Percentiles rank a stretch among this genome's conserved stretches.
These are phyloP conservation scores for Eucalyptus urophylla DNA, from an alignment of 345 rosid species.

Conservation along the genomic window DNA sequence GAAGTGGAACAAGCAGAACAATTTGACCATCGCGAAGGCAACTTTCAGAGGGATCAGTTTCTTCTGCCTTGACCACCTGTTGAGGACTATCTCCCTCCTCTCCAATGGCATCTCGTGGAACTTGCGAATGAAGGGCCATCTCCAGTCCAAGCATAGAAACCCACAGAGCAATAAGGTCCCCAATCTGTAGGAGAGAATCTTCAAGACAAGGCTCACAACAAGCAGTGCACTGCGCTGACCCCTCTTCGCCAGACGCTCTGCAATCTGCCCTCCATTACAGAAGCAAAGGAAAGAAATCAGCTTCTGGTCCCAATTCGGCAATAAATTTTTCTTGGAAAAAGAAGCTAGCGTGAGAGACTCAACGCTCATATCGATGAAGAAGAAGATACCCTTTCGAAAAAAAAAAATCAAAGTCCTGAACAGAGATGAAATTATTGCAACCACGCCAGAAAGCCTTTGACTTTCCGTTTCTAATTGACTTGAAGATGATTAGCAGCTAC, in stretches of 20 bases:
- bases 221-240: constrained; percentile 18
- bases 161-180: constrained; percentile 72
- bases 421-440: background rate
- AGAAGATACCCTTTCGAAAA: background rate
- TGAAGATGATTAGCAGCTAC: background rate
- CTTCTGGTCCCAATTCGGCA: background rate
- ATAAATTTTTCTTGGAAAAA: background rate
- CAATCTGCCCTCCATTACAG: constrained; percentile 32
- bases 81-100: constrained; percentile 45
- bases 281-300: background rate
- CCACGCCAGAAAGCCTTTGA: background rate
- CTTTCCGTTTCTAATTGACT: background rate
- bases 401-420: background rate
- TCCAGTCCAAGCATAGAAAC: constrained; percentile 31
- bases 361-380: background rate
- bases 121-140: constrained; percentile 62
- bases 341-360: background rate
- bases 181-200: constrained; percentile 43
- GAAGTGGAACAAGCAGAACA: constrained; percentile 14
- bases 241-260: constrained; percentile 39
- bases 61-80: constrained; percentile 41
- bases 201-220: constrained; percentile 22
- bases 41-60: constrained; percentile 26
- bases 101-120: constrained; percentile 47
- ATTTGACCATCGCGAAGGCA: constrained; percentile 35